Evolutionary conservation across 495 filamentous ascomycete genomes (phyloP).

Genomic region (Saxophila tyrrhenica): DNA sequence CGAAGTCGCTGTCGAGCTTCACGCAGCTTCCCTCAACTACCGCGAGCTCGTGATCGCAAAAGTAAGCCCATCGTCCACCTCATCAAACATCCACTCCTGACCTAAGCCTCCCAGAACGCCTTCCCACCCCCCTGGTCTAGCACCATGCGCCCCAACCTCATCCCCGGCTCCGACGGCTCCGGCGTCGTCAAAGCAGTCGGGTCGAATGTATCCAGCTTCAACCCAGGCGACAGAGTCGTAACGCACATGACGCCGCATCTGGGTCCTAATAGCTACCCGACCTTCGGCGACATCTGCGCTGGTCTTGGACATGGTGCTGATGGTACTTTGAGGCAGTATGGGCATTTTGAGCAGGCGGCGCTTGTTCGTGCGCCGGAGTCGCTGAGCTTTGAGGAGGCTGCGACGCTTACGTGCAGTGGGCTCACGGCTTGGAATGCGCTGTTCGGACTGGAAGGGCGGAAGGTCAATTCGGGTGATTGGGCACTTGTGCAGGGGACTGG

Average conservation of each 20-base stretch:
- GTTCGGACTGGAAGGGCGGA: conserved; percentile 16
- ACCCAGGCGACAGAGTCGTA: conserved; percentile 17
- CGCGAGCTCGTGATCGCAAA: conserved; percentile 15
- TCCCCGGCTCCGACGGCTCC: conserved; percentile 25
- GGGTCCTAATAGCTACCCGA: conserved; percentile 2
- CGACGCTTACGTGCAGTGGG: conserved; percentile 26
- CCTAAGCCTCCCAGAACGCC: not conserved
- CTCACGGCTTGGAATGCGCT: conserved; percentile 33
- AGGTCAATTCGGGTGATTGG: conserved; percentile 20
- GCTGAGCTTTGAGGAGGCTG: conserved; percentile 23
- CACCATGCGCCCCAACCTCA: conserved; percentile 1
- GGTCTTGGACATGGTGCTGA: not conserved
- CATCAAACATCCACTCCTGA: not conserved
- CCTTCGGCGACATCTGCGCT: conserved; percentile 10
- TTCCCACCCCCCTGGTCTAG: conserved; percentile 4
- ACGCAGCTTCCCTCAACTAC: conserved; percentile 21
- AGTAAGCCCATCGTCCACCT: not conserved
- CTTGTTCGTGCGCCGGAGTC: conserved; percentile 22
- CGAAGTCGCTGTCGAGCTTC: conserved; percentile 3
- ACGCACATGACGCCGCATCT: conserved; percentile 5
- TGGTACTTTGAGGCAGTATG: conserved; percentile 15
- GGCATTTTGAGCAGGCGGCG: conserved; percentile 13
- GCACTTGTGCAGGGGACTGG: conserved; percentile 23
- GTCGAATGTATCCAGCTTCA: conserved; percentile 2
- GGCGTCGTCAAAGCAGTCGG: conserved; percentile 21